Base-by-base conservation (phyloP, 2,329 filamentous ascomycete genomes). In the Apiospora kogelbergensis region DNA sequence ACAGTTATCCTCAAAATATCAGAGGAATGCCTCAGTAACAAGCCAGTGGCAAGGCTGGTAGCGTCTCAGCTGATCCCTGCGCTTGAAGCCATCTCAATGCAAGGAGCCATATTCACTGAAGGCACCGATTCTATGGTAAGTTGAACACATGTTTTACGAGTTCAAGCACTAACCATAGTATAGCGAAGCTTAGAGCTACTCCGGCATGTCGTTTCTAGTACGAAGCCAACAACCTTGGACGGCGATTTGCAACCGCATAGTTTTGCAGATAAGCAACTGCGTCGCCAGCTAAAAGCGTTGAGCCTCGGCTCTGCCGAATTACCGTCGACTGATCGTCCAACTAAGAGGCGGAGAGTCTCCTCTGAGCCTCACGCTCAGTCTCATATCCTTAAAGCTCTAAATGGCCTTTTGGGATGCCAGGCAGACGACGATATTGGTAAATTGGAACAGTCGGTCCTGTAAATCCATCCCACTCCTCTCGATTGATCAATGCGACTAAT, bases 361-460 rank as follows among this genome's bases (percentile, higher is more conserved):
- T 42, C 66, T 15, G 72, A 72, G 22, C 66, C 72, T 17, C 70
- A 73, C 41, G 65, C 70, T 20, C 70, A 79, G n/a, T 70, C 70
- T 22, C 72, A 68, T 41, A 63, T 78, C 63, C 72, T 69, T 30
- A 70, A 67, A 41, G 72, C 68, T 53, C 72, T 78, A 33, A 77
- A 77, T 65, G 72, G 76, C 40, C 69, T 78, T 9, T 72, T 84
- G 42, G 74, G 74, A 30, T 41, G 68, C 15, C 73, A 78, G 22
- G 69, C 72, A 4, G 71, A 74, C 7, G 70, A 75, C 4, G 77
- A 74, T 46, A 70, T 78, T 44, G 68, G 72, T 4, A 72, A 77
- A 7, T 74, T 83, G 37, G 78, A 79, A 60, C 68, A 80, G 66
- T 74, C 82, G 17, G 79, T 86, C 44, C 75, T 82, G 89, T 90